Conservation (phyloP, 2,329 filamentous ascomycete species). For the Fusarium sp. region DNA sequence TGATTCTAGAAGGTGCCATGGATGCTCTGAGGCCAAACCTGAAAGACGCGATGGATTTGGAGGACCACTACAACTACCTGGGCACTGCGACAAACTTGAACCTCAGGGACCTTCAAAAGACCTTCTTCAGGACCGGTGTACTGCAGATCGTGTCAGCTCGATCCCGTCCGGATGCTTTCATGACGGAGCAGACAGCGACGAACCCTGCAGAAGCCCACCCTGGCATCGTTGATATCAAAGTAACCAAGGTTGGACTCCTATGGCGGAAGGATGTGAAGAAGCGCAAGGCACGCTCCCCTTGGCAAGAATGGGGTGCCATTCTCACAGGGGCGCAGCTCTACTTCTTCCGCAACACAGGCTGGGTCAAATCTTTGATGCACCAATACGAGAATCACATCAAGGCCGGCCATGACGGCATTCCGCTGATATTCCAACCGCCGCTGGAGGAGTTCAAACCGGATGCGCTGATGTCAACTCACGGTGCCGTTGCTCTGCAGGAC, state of each 20-base stretch:
- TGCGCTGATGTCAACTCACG: conserved; percentile 89
- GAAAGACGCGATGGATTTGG: conserved; percentile 89
- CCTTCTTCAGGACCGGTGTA: conserved; percentile 89
- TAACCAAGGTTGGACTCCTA: conserved; percentile 91
- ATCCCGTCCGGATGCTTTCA: conserved; percentile 93
- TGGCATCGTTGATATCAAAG: conserved; percentile 95
- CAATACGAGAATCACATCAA: conserved; percentile 86
- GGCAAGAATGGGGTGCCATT: conserved; percentile 98
- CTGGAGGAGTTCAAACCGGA: conserved; percentile 93
- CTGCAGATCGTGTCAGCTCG: conserved; percentile 94
- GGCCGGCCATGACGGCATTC: conserved; percentile 74
- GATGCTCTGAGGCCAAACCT: conserved; percentile 83
- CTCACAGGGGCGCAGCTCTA: conserved; percentile 97
- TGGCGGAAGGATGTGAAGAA: conserved; percentile 96
- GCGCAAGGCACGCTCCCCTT: conserved; percentile 91
- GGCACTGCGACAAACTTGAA: conserved; percentile 79
- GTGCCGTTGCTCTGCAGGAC: conserved; percentile 88
- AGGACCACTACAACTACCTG: conserved; percentile 89
- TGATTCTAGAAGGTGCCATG: conserved; percentile 89
- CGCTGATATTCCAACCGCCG: conserved; percentile 89
- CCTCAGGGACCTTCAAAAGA: conserved; percentile 80
- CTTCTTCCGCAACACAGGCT: conserved; percentile 91
- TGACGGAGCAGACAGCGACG: conserved; percentile 82
- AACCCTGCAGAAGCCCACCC: conserved; percentile 88
- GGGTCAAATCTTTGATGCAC: conserved; percentile 89